Evolutionary conservation across 495 filamentous ascomycete genomes (phyloP).

Genomic region (Hypoxylon fragiforme): DNA sequence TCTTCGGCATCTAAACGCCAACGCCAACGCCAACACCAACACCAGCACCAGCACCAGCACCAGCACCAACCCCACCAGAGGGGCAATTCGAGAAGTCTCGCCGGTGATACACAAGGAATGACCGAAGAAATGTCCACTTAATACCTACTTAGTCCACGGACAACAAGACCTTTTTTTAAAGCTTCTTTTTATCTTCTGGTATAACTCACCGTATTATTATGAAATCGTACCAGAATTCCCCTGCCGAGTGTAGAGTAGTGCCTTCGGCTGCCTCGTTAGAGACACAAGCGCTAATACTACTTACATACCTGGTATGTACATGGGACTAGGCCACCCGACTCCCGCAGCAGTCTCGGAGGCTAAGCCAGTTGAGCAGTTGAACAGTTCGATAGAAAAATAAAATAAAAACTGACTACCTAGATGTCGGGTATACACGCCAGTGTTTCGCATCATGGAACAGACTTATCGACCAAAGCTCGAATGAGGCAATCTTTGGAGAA

Average conservation of each 20-base stretch:
- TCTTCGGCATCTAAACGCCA: constrained; percentile 11
- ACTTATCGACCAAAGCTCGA: neutral
- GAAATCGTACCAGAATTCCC: constrained; percentile 5
- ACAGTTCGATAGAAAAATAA: too few species aligned
- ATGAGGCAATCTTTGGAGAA: constrained; percentile 9
- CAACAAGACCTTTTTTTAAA: neutral
- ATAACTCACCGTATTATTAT: constrained; percentile 13
- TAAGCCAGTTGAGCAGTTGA: too few species aligned
- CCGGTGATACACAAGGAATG: constrained; percentile 26
- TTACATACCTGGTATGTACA: too few species aligned
- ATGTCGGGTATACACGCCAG: constrained; percentile 23
- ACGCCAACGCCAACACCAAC: too few species aligned
- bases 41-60: too few species aligned
- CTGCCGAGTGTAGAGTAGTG: constrained; percentile 19
- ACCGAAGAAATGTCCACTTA: constrained; percentile 6
- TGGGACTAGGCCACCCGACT: constrained; percentile 4
- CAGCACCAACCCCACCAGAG: constrained; percentile 31
- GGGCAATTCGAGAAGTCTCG: constrained; percentile 16
- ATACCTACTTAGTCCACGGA: constrained; percentile 25
- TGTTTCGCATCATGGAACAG: constrained; percentile 30
- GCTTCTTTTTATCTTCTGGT: constrained; percentile 18
- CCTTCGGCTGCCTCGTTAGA: too few species aligned
- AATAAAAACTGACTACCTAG: too few species aligned
- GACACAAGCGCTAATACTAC: too few species aligned
- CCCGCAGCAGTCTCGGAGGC: too few species aligned